Percentiles rank a stretch among this genome's conserved stretches.
Conservation (phyloP, 495 filamentous ascomycete genomes). For the Pseudoneurospora amorphoporcata region DNA sequence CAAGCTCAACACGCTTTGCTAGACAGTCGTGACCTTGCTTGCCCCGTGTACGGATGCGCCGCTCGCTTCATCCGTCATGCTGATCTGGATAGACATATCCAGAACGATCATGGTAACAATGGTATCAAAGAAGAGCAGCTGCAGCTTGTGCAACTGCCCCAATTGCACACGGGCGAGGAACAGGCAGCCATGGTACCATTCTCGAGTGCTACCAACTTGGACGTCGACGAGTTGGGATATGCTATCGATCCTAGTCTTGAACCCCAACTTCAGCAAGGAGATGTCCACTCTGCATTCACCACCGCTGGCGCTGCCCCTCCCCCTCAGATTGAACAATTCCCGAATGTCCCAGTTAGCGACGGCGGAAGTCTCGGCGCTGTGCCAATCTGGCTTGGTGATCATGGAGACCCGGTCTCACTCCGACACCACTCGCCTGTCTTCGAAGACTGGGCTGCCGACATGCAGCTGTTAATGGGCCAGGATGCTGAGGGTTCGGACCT, state of each 20-base stretch:
- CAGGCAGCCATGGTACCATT: neutral
- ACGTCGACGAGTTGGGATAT: neutral
- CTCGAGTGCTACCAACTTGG: neutral
- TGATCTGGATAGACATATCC: conserved; percentile 58
- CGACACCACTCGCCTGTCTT: neutral
- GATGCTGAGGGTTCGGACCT: neutral
- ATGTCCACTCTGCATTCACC: neutral
- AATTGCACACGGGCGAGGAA: neutral
- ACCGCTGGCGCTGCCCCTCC: neutral
- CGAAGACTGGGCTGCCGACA: neutral
- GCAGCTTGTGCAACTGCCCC: neutral
- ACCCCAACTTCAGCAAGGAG: neutral
- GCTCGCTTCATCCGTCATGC: conserved; percentile 55
- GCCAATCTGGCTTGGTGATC: neutral
- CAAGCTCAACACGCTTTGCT: conserved; percentile 29
- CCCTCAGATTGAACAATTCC: neutral
- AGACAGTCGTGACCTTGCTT: conserved; percentile 46
- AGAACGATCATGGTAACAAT: conserved; percentile 12
- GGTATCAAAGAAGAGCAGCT: conserved; percentile 13
- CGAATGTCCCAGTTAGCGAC: neutral
- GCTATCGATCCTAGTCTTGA: neutral
- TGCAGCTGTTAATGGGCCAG: neutral
- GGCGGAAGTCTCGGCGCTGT: neutral
- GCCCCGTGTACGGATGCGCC: conserved; percentile 42
- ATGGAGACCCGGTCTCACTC: neutral